Evolutionary conservation across 1,284 basidiomycete species (phyloP).

Genomic region (Uromyces viciae-fabae): DNA sequence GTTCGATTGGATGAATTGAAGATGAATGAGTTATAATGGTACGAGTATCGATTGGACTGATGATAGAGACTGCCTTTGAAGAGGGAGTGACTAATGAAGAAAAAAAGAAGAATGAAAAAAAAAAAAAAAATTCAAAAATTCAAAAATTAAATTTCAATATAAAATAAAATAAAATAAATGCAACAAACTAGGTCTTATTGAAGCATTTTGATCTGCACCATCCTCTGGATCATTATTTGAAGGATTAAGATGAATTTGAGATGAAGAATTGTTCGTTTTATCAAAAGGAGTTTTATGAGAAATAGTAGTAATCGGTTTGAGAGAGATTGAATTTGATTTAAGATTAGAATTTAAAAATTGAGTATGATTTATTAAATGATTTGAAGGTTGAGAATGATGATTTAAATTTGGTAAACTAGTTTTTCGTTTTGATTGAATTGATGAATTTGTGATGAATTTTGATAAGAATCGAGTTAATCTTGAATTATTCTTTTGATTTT

Average conservation of each 20-base stretch:
- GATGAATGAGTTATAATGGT: background rate
- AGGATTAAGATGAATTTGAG: background rate
- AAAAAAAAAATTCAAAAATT: background rate
- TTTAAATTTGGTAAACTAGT: conserved; percentile 15
- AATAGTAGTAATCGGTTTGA: background rate
- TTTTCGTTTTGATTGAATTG: conserved; percentile 11
- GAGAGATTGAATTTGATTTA: background rate
- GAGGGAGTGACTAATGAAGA: conserved; percentile 43
- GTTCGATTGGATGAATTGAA: background rate
- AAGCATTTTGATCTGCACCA: conserved; percentile 39
- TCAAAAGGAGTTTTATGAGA: background rate
- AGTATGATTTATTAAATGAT: background rate
- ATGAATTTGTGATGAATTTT: conserved; percentile 13
- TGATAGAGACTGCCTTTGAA: conserved; percentile 23
- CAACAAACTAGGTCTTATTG: conserved; percentile 45
- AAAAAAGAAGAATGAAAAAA: too few relatives aligned
- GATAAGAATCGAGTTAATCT: conserved; percentile 30
- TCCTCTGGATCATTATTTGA: background rate
- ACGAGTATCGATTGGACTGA: background rate
- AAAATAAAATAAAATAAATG: background rate
- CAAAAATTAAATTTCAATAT: background rate
- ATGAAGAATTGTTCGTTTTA: background rate
- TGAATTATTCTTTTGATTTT: too few relatives aligned
- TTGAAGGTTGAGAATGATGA: background rate
- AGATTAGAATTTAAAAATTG: background rate